These are phyloP conservation scores for Sugiyamaella grinbergsii DNA, from an alignment of 1,139 yeast species.

Conservation along the genomic window DNA sequence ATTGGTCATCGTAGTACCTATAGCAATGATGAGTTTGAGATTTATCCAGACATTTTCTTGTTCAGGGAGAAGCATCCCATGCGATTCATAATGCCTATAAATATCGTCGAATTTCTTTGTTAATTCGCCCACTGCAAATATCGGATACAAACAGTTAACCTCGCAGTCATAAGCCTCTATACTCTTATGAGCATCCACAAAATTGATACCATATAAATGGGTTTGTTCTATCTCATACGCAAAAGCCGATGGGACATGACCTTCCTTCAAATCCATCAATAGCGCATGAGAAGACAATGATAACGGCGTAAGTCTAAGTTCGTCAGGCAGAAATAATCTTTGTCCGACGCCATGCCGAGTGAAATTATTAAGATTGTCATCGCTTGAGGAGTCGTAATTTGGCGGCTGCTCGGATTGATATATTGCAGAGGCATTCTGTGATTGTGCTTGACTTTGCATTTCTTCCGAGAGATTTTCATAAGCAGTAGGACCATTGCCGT, in stretches of 20 bases:
- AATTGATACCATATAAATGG: slow-evolving; percentile 25
- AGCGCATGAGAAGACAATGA: slow-evolving; percentile 14
- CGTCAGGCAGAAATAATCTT: slow-evolving; percentile 18
- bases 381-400: slow-evolving; percentile 9
- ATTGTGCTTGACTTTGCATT: not conserved
- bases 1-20: slow-evolving; percentile 30
- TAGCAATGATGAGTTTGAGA: slow-evolving; percentile 30
- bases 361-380: not conserved
- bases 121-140: slow-evolving; percentile 32
- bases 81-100: slow-evolving; percentile 16
- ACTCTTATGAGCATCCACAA: slow-evolving; percentile 25
- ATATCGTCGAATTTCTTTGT: slow-evolving; percentile 27
- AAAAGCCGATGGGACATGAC: slow-evolving; percentile 9
- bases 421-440: not conserved
- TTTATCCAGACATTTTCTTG: slow-evolving; percentile 24
- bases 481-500: not conserved
- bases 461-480: not conserved
- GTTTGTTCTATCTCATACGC: slow-evolving; percentile 17
- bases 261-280: slow-evolving; percentile 8
- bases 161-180: slow-evolving; percentile 33
- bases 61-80: slow-evolving; percentile 13
- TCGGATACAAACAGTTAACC: slow-evolving; percentile 35
- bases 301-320: not conserved
- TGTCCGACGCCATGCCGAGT: slow-evolving; percentile 4
- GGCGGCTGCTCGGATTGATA: not conserved